phyloP scores from a whole-genome alignment of 805 yeast genomes.

The Kregervanrija fluxuum region DNA sequence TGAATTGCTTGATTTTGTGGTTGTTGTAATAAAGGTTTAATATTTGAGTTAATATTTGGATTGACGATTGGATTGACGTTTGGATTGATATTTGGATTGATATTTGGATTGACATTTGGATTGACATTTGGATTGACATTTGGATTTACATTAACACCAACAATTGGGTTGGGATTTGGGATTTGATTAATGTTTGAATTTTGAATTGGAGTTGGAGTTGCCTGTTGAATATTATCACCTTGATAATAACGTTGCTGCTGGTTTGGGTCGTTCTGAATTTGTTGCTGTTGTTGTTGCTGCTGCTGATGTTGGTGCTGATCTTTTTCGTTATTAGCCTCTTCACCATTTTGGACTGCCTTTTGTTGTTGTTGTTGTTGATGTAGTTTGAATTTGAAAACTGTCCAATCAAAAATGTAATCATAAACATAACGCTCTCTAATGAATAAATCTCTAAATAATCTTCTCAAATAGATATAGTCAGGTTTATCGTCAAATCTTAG shows the following conservation, averaged over 20 bases:
- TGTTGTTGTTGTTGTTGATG: conserved; percentile 38
- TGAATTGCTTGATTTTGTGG: conserved; percentile 24
- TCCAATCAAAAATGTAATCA: conserved; percentile 97
- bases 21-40: conserved; percentile 27
- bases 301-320: conserved; percentile 19
- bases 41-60: conserved; percentile 1
- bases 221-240: neutral
- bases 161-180: neutral
- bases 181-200: conserved; percentile 1
- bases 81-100: neutral
- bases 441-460: conserved; percentile 82
- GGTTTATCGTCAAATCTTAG: conserved; percentile 95
- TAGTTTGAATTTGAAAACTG: conserved; percentile 70
- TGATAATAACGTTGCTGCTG: neutral
- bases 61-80: neutral
- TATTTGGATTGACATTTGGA: neutral
- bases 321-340: conserved; percentile 8
- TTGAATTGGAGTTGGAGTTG: neutral
- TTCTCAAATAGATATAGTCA: conserved; percentile 82
- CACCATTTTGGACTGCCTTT: conserved; percentile 1
- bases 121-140: neutral
- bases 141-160: neutral
- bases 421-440: conserved; percentile 82
- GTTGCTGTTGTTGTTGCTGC: conserved; percentile 5
- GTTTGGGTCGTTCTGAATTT: conserved; percentile 2